Percentiles rank a stretch among this genome's conserved stretches.
phyloP scores from a whole-genome alignment of 495 filamentous ascomycete genomes.

The Tricharina praecox region DNA sequence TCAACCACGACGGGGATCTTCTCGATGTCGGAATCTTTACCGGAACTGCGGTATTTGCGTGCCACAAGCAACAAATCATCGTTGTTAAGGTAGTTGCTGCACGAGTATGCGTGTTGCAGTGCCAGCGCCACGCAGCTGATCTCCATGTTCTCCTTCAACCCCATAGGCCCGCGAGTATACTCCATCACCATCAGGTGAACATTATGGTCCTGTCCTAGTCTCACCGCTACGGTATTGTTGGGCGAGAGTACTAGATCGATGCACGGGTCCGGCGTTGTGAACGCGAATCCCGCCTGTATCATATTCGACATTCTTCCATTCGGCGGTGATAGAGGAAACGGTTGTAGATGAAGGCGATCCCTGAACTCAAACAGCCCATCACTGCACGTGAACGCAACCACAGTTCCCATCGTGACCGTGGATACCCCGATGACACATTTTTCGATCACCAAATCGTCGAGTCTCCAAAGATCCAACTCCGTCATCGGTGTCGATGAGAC shows the following conservation, averaged over 20 bases:
- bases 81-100: constrained; percentile 26
- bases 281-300: constrained; percentile 24
- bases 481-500: constrained; percentile 10
- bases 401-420: constrained; percentile 17
- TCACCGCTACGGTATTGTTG: constrained; percentile 24
- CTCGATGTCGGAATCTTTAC: not conserved
- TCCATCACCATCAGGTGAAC: constrained; percentile 20
- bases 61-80: constrained; percentile 24
- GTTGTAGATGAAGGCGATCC: constrained; percentile 11
- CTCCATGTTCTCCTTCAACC: constrained; percentile 16
- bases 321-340: not conserved
- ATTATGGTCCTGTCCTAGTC: constrained; percentile 15
- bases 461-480: constrained; percentile 14
- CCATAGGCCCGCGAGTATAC: constrained; percentile 11
- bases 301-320: constrained; percentile 17
- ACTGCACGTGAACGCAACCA: constrained; percentile 21
- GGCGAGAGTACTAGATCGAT: constrained; percentile 24
- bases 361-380: constrained; percentile 25
- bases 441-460: constrained; percentile 24
- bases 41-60: constrained; percentile 18
- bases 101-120: constrained; percentile 23
- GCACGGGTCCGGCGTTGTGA: constrained; percentile 17
- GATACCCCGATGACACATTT: constrained; percentile 22
- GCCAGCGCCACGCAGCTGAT: constrained; percentile 23
- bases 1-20: too few species aligned